Conservation (phyloP, 2,329 filamentous ascomycete genomes). For the Hypoxylon sp. region DNA sequence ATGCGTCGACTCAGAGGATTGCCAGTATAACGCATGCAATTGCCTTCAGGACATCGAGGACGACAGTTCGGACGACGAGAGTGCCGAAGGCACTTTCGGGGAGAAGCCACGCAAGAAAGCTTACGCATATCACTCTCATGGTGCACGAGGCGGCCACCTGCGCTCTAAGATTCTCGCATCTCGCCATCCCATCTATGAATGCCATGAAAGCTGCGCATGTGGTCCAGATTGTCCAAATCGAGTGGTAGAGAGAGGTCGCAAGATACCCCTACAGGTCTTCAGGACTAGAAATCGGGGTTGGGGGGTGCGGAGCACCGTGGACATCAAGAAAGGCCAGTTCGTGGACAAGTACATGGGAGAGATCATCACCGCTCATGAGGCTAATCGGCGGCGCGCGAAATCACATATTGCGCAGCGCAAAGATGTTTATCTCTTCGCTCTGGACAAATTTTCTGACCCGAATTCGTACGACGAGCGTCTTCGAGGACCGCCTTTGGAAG, state of each 20-base stretch:
- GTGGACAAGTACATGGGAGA: slow-evolving; percentile 85
- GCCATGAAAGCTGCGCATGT: slow-evolving; percentile 80
- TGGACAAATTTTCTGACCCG: slow-evolving; percentile 82
- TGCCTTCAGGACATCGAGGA: slow-evolving; percentile 72
- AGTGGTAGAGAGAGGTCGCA: slow-evolving; percentile 81
- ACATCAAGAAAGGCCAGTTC: slow-evolving; percentile 80
- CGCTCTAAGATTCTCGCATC: slow-evolving; percentile 67
- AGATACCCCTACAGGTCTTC: slow-evolving; percentile 82
- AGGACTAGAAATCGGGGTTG: slow-evolving; percentile 80
- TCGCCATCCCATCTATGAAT: slow-evolving; percentile 81
- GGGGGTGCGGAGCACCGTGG: slow-evolving; percentile 77
- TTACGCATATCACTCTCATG: slow-evolving; percentile 76
- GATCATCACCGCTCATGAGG: slow-evolving; percentile 75
- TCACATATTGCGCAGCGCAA: slow-evolving; percentile 74
- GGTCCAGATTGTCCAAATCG: slow-evolving; percentile 77
- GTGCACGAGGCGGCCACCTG: slow-evolving; percentile 67
- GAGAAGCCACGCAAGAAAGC: slow-evolving; percentile 53
- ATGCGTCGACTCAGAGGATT: slow-evolving; percentile 73
- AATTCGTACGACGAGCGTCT: slow-evolving; percentile 70
- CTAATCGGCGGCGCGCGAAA: slow-evolving; percentile 72
- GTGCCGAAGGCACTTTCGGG: slow-evolving; percentile 59
- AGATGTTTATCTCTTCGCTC: slow-evolving; percentile 82
- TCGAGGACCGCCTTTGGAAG: slow-evolving; percentile 69
- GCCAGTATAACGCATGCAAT: slow-evolving; percentile 76
- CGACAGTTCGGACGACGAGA: slow-evolving; percentile 66